Base-by-base conservation (phyloP, 2,329 filamentous ascomycete genomes). In the Aureobasidium subglaciale region DNA sequence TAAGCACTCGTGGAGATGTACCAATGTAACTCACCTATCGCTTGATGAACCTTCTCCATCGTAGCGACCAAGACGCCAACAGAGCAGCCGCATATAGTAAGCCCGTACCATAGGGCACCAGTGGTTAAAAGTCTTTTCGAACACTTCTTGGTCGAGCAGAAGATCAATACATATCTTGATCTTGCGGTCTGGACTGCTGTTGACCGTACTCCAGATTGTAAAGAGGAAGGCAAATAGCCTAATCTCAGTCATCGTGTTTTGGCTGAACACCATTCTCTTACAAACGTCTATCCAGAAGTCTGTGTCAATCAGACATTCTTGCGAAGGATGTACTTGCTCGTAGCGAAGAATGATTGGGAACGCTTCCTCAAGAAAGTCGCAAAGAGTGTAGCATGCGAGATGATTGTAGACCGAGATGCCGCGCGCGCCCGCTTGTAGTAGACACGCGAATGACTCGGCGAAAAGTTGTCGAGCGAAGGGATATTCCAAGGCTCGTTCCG, bases 81-180 rank as follows among this genome's bases (percentile, higher is more conserved):
- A 95, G 20, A 96, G 71, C 48, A 96, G 74, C 43, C 91, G 88
- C 81, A 95, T 93, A 67, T 86, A 96, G 69, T 96, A 96, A 13
- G 90, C 87, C 59, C 91, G 82, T 20, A 96, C 89, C 91, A 96
- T 95, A 0, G 91, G 90, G 65, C 89, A 95, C 90, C 91, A 96
- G 65, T 96, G 90, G 65, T 87, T 92, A 72, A 96, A 96, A 59
- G 90, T 84, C 59, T 82, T 83, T 65, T 88, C 83, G 67, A 96
- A 96, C 2, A 86, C 80, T 24, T 84, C 78, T 54, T 87, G 84
- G 6, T 84, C 80, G 11, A 96, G 74, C 35, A 96, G 73, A 76
- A 93, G 91, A 20, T 84, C 82, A 25, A 87, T 64, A 66, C 88
- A 95, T 16, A 95, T 67, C 13, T 78, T 74, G 56, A 80, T 76